These are phyloP conservation scores for Pyrenophora seminiperda DNA, from an alignment of 2,329 filamentous ascomycete genomes.

Conservation along the genomic window DNA sequence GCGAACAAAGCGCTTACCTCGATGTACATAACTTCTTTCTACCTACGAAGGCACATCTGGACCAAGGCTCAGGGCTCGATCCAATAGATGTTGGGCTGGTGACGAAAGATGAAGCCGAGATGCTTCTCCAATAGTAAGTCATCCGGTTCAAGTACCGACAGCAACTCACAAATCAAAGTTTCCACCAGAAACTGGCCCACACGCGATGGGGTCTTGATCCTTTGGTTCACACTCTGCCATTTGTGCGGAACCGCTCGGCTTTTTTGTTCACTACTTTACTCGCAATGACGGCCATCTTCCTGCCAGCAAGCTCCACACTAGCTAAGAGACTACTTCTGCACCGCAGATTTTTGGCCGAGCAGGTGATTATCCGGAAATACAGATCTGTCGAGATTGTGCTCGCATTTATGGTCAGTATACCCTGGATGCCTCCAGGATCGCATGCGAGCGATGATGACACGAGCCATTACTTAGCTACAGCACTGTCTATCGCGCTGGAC, in stretches of 20 bases:
- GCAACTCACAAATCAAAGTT: conserved; percentile 52
- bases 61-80: conserved; percentile 68
- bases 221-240: conserved; percentile 66
- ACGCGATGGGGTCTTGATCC: conserved; percentile 77
- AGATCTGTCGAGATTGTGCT: conserved; percentile 75
- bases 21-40: conserved; percentile 70
- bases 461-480: conserved; percentile 72
- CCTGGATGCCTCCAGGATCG: conserved; percentile 71
- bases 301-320: conserved; percentile 66
- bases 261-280: conserved; percentile 75
- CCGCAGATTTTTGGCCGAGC: conserved; percentile 65
- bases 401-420: conserved; percentile 76
- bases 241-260: conserved; percentile 69
- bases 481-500: conserved; percentile 71
- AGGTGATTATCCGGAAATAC: conserved; percentile 65
- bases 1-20: conserved; percentile 49
- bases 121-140: conserved; percentile 68
- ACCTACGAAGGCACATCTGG: conserved; percentile 65
- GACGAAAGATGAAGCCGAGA: conserved; percentile 66
- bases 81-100: conserved; percentile 73
- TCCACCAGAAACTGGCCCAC: conserved; percentile 71
- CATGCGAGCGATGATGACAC: conserved; percentile 75
- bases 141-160: background rate
- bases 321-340: conserved; percentile 70
- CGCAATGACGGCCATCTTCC: conserved; percentile 70